Base-by-base conservation (phyloP, 495 filamentous ascomycete species). In the Lentithecium fluviatile region DNA sequence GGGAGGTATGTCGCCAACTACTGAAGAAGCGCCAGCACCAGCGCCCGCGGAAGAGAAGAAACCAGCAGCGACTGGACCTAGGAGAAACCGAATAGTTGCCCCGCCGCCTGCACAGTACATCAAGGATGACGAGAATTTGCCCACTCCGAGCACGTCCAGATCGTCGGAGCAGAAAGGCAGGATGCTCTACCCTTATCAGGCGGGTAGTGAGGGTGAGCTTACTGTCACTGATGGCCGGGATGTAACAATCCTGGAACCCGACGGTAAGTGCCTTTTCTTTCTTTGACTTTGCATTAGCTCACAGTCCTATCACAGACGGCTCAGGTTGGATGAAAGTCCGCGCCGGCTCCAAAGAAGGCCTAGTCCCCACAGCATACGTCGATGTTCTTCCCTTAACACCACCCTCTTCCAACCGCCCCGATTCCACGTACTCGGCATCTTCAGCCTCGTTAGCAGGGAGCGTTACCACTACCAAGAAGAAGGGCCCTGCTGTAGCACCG, bases 401-500 rank as follows among this genome's bases (percentile, higher is more conserved):
- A n/a, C 56, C 69, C 65, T 74, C 19, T 75, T 79, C 1, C 78
- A 75, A 19, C 68, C 50, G 68, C 38, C 83, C 83, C 1, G 72
- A 77, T 11, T 91, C 88, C 8, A 83, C 82, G 0, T 93, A 93
- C 70, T 95, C 90, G 1, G 68, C 66, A 4, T 74, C 72, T 12
- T 69, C 66, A 3, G 62, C 62, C 46, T 67, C 62, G 10, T 53
- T 74, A 24, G 56, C 65, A 29, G 72, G 71, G 60, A 68, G 64
- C 36, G 52, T 64, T 23, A 51, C 36, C 20, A 42, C 59, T 25
- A 52, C 64, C 29, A 96, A 95, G 77, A 95, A 94, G 73, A 89
- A 95, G 68, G 94, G 94, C 0, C 94, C 94, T 0, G 91, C 87
- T 0, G 94, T 98, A 13, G 95, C 92, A 21, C 94, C 94, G 10